These are phyloP conservation scores for Fusarium circinatum DNA, from an alignment of 2,329 filamentous ascomycete species.

Conservation along the genomic window DNA sequence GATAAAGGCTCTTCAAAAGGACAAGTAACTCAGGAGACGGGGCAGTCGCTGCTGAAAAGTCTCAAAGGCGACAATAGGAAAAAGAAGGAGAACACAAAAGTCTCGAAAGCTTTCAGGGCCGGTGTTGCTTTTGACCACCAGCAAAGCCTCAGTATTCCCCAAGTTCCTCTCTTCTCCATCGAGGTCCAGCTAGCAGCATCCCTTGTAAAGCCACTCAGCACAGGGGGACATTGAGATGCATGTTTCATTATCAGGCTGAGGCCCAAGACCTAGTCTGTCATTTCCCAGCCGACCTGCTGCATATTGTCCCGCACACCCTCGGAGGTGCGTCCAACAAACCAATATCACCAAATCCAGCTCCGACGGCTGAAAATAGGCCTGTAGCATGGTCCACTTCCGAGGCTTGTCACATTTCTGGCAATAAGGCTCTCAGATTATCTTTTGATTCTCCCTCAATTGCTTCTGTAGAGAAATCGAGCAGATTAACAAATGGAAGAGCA, in stretches of 20 bases:
- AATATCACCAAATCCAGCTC: not conserved
- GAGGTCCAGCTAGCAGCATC: not conserved
- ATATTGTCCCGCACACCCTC: not conserved
- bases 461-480: not conserved
- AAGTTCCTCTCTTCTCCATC: not conserved
- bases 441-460: not conserved
- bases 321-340: not conserved
- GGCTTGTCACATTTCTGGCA: not conserved
- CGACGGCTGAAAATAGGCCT: not conserved
- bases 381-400: not conserved
- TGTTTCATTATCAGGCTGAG: constrained; percentile 6
- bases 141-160: not conserved
- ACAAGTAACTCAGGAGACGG: not conserved
- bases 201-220: constrained; percentile 25
- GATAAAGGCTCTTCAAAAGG: not conserved
- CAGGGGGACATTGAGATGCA: not conserved
- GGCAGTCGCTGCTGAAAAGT: not conserved
- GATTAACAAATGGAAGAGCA: constrained; percentile 29
- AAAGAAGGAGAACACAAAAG: not conserved
- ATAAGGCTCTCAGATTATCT: not conserved
- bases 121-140: not conserved
- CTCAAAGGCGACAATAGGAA: not conserved
- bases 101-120: not conserved
- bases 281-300: not conserved
- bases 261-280: not conserved